Evolutionary conservation across 129 eudicot species (phyloP).

Genomic region (Saussurea involucrata): DNA sequence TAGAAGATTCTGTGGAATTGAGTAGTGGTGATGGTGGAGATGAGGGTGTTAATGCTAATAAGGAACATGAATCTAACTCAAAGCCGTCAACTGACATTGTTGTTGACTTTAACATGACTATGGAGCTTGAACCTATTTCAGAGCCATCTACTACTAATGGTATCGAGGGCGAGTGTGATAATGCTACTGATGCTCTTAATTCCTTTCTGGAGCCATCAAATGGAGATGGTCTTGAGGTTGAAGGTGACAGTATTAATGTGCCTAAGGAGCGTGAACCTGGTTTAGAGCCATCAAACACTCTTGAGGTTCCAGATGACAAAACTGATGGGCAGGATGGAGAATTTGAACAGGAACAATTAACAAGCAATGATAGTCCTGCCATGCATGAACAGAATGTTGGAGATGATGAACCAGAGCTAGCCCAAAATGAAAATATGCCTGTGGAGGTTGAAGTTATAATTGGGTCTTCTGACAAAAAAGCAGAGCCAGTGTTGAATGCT

Average conservation of each 20-base stretch:
- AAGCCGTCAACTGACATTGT: neutral
- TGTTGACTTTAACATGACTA: neutral
- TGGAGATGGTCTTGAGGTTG: slow-evolving; percentile 4
- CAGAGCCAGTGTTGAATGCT: slow-evolving; percentile 1
- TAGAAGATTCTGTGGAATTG: neutral
- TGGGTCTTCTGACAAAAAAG: neutral
- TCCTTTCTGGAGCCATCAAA: neutral
- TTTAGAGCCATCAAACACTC: slow-evolving; percentile 5
- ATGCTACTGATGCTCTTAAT: neutral
- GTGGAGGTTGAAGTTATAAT: slow-evolving; percentile 5
- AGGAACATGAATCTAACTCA: neutral
- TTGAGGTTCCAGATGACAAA: neutral
- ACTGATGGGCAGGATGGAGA: slow-evolving; percentile 8
- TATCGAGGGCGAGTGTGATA: slow-evolving; percentile 4
- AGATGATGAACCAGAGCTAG: slow-evolving; percentile 11
- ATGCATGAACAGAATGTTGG: slow-evolving; percentile 4
- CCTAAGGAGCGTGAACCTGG: slow-evolving; percentile 13
- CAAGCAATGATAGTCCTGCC: neutral
- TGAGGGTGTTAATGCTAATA: neutral
- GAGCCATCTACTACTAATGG: neutral
- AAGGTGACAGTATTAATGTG: neutral
- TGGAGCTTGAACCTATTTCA: neutral
- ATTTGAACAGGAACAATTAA: slow-evolving; percentile 9
- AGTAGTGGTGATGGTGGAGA: neutral
- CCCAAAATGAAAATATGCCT: slow-evolving; percentile 9